Evolutionary conservation across 2,329 filamentous ascomycete species (phyloP), one percentile per base, ranked within the genome.

Genomic region (Amauroascus niger): DNA sequence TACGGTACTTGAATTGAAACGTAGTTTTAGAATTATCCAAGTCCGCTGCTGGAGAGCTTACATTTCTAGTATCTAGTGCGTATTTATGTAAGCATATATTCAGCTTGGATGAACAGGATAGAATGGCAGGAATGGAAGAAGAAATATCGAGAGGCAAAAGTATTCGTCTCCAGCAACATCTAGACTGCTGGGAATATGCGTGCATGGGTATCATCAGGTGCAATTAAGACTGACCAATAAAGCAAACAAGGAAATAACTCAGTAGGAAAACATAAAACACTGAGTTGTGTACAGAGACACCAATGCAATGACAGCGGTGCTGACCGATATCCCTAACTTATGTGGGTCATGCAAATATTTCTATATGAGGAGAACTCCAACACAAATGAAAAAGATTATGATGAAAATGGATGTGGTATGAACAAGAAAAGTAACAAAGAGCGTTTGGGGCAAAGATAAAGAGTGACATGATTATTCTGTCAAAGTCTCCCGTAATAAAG

Each of bases 401-500:
- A 43, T 22, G 26, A 49, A 32, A 32, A 30, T 24, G 40, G 16
- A 0, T 32, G n/a, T 13, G n/a, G n/a, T 18, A 8, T 18, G 1
- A 44, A 9, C 13, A 45, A 52, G n/a, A 20, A 46, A 26, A 44
- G 37, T 33, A 9, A 28, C 37, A 47, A 44, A 39, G 33, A 2
- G 44, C 32, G 14, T 11, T 20, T 13, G 16, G 26, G 1, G 18
- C 3, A 33, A 40, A 39, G 32, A 33, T 13, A 30, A 16, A 11
- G 32, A 52, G 48, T 13, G 45, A 43, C 46, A 39, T n/a, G 18
- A 18, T 57, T 63, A 71, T 59, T 75, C 77, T 47, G 72, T 71
- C 22, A 87, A 68, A 45, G 74, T 79, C 61, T 86, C 82, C 57
- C 72, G 74, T 60, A 88, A 64, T 7, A 82, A 79, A 40, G 80